Evolutionary conservation across 495 filamentous ascomycete species (phyloP).

Genomic region (Aspergillus homomorphus): DNA sequence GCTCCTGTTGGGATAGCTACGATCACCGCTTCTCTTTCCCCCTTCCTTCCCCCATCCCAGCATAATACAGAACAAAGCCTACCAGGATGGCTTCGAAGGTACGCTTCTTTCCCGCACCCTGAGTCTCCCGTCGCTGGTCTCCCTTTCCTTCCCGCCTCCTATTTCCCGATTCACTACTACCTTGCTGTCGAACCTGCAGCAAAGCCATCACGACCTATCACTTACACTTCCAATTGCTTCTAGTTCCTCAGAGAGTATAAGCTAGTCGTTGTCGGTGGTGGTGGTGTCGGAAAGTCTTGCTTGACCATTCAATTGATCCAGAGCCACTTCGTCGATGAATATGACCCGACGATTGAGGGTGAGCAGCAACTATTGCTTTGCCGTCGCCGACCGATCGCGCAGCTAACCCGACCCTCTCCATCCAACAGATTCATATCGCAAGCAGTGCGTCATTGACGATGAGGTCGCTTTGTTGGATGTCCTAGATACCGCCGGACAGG

Average conservation of each 20-base stretch:
- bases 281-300: slow-evolving; percentile 98
- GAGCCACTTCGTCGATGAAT: slow-evolving; percentile 98
- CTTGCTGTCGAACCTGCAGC: slow-evolving; percentile 8
- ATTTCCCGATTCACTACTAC: slow-evolving; percentile 6
- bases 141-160: slow-evolving; percentile 5
- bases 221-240: slow-evolving; percentile 9
- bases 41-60: slow-evolving; percentile 11
- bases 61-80: slow-evolving; percentile 15
- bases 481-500: slow-evolving; percentile 95
- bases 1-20: slow-evolving; percentile 26
- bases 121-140: not conserved
- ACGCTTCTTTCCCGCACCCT: slow-evolving; percentile 11
- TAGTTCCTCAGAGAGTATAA: slow-evolving; percentile 99
- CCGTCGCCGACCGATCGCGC: slow-evolving; percentile 11
- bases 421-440: slow-evolving; percentile 89
- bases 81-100: slow-evolving; percentile 32
- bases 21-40: slow-evolving; percentile 20
- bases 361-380: slow-evolving; percentile 24
- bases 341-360: slow-evolving; percentile 99
- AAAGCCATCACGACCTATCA: slow-evolving; percentile 1
- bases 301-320: slow-evolving; percentile 99
- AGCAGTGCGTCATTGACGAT: slow-evolving; percentile 98
- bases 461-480: slow-evolving; percentile 97
- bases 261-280: slow-evolving; percentile 94
- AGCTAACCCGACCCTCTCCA: slow-evolving; percentile 17